phyloP scores from a whole-genome alignment of 164 flowering plant species.

The Dillenia turbinata region DNA sequence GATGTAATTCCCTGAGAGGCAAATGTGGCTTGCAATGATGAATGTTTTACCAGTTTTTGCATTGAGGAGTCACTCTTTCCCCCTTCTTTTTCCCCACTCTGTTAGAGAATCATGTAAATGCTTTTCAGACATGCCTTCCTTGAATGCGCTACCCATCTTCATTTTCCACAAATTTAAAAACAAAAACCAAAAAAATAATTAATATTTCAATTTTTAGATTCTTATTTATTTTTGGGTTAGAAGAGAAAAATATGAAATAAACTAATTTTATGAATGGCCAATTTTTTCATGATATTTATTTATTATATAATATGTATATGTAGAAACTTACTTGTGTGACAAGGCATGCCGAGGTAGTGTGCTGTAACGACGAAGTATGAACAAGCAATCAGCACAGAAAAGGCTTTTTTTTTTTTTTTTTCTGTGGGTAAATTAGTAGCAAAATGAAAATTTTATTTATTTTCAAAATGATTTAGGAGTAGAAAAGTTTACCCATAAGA shows the following conservation, averaged over 20 bases:
- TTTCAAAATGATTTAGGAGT: not conserved
- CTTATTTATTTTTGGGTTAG: not conserved
- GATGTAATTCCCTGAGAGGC: too few relatives aligned
- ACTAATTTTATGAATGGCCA: not conserved
- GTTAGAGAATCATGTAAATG: constrained; percentile 34
- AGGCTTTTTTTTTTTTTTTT: not conserved
- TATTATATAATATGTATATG: not conserved
- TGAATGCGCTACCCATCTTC: constrained; percentile 85
- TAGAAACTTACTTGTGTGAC: constrained; percentile 71
- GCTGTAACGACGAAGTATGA: constrained; percentile 91
- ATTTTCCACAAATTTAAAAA: constrained; percentile 4
- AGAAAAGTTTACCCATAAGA: constrained; percentile 52
- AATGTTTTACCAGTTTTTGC: too few relatives aligned
- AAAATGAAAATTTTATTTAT: not conserved
- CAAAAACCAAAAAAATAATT: too few relatives aligned
- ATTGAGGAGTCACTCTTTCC: too few relatives aligned
- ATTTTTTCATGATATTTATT: too few relatives aligned
- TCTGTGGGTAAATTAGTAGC: too few relatives aligned
- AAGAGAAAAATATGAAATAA: too few relatives aligned
- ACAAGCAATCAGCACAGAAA: constrained; percentile 49
- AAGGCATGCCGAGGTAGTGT: constrained; percentile 91
- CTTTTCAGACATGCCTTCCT: constrained; percentile 66
- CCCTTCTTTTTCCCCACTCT: constrained; percentile 41
- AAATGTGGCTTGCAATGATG: too few relatives aligned
- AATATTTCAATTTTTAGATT: too few relatives aligned